Evolutionary conservation across 2,329 filamentous ascomycete species (phyloP).

Genomic region (Chalaropsis ovoidea): DNA sequence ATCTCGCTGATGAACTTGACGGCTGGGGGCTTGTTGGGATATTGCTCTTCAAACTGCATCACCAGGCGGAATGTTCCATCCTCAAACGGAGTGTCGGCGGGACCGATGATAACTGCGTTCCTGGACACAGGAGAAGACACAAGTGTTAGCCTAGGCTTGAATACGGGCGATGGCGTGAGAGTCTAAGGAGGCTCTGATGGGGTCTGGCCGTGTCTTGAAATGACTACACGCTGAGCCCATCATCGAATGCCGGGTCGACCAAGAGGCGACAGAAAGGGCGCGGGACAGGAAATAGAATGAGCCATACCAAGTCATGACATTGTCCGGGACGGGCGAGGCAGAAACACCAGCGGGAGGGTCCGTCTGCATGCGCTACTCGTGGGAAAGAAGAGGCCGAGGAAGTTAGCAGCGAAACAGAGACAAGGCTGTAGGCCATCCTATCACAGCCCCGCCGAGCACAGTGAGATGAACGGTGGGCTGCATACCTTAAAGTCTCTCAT

Average conservation of each 20-base stretch:
- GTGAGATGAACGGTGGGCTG: conserved; percentile 20
- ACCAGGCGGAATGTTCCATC: conserved; percentile 95
- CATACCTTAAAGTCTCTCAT: conserved; percentile 99
- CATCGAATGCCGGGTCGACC: background rate
- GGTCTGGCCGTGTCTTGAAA: background rate
- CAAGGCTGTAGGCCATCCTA: background rate
- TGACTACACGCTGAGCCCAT: background rate
- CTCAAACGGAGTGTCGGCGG: conserved; percentile 93
- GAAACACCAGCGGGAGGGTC: conserved; percentile 95
- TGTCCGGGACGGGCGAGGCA: conserved; percentile 88
- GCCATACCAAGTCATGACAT: conserved; percentile 88
- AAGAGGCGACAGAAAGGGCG: background rate
- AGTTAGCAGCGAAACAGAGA: conserved; percentile 25
- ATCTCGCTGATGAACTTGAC: conserved; percentile 99
- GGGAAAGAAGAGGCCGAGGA: background rate
- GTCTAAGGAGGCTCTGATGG: background rate
- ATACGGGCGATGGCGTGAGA: background rate
- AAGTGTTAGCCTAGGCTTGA: conserved; percentile 19
- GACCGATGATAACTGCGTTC: conserved; percentile 98
- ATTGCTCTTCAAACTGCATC: conserved; percentile 99
- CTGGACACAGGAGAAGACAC: conserved; percentile 38
- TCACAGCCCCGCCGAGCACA: no score
- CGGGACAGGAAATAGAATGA: conserved; percentile 1
- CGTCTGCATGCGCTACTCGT: conserved; percentile 84
- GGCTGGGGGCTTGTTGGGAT: conserved; percentile 93